Conservation (phyloP, 345 rosid genomes). For the Jatropha curcas region DNA sequence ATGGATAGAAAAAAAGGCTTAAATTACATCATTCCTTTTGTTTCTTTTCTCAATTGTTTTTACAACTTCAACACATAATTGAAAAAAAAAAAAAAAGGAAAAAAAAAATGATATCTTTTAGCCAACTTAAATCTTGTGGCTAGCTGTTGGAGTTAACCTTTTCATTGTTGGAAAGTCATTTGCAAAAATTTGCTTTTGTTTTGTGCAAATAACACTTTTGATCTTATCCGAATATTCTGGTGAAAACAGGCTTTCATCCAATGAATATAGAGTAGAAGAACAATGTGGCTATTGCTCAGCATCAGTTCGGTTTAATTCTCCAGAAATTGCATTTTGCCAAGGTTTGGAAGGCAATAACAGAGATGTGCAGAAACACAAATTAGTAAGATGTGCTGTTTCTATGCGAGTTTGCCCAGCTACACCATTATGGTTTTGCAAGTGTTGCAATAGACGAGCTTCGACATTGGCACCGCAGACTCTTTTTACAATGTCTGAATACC, state of each 20-base stretch:
- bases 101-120: background rate
- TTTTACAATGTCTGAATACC: conserved; percentile 50
- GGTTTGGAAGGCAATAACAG: conserved; percentile 28
- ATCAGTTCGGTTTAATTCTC: conserved; percentile 58
- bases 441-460: conserved; percentile 60
- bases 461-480: conserved; percentile 56
- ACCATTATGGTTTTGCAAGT: conserved; percentile 81
- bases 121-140: background rate
- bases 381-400: conserved; percentile 69
- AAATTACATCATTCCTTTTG: background rate
- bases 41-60: background rate
- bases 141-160: background rate
- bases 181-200: no score
- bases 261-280: conserved; percentile 48
- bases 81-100: no score
- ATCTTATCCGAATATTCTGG: background rate
- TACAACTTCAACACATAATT: no score
- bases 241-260: conserved; percentile 34
- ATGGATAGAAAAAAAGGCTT: conserved; percentile 1
- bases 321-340: conserved; percentile 63
- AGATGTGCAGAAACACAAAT: conserved; percentile 48
- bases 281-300: conserved; percentile 66
- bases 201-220: background rate
- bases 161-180: no score
- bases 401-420: conserved; percentile 75